These are phyloP conservation scores for Cercospora sp. DNA, from an alignment of 2,329 filamentous ascomycete genomes.

Conservation along the genomic window DNA sequence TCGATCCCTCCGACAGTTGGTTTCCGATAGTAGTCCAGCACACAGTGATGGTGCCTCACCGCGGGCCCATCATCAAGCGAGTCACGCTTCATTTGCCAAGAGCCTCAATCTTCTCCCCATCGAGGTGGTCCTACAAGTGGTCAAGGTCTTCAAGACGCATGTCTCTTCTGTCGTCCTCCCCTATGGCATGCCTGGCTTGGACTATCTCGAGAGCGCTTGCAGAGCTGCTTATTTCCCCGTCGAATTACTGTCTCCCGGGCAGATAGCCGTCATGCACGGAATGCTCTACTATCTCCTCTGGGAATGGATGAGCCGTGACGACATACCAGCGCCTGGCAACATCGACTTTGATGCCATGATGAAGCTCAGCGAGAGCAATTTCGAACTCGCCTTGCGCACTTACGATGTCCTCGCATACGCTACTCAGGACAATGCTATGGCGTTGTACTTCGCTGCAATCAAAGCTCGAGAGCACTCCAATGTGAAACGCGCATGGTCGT, in stretches of 20 bases:
- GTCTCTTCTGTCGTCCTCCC: slow-evolving; percentile 10
- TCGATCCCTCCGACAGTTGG: slow-evolving; percentile 9
- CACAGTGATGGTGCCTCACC: background rate
- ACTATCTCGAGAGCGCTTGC: slow-evolving; percentile 12
- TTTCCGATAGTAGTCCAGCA: slow-evolving; percentile 4
- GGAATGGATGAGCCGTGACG: slow-evolving; percentile 13
- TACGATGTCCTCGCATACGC: slow-evolving; percentile 16
- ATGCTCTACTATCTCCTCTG: slow-evolving; percentile 10
- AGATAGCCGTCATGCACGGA: slow-evolving; percentile 17
- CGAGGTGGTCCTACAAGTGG: slow-evolving; percentile 12
- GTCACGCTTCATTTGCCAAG: background rate
- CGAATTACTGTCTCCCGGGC: slow-evolving; percentile 13
- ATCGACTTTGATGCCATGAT: slow-evolving; percentile 6
- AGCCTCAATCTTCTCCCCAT: slow-evolving; percentile 14
- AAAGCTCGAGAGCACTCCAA: slow-evolving; percentile 12
- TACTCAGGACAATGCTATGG: slow-evolving; percentile 14
- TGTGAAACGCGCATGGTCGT: slow-evolving; percentile 14
- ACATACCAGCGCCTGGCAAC: slow-evolving; percentile 1
- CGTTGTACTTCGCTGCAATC: slow-evolving; percentile 11
- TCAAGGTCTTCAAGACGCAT: slow-evolving; percentile 14
- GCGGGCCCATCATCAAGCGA: background rate
- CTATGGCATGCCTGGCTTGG: slow-evolving; percentile 13
- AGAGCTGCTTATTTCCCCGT: slow-evolving; percentile 18
- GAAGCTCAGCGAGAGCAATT: slow-evolving; percentile 13
- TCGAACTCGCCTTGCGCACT: slow-evolving; percentile 13